Evolutionary conservation across 1,284 basidiomycete species (phyloP).

Genomic region (Schizophyllum commune): DNA sequence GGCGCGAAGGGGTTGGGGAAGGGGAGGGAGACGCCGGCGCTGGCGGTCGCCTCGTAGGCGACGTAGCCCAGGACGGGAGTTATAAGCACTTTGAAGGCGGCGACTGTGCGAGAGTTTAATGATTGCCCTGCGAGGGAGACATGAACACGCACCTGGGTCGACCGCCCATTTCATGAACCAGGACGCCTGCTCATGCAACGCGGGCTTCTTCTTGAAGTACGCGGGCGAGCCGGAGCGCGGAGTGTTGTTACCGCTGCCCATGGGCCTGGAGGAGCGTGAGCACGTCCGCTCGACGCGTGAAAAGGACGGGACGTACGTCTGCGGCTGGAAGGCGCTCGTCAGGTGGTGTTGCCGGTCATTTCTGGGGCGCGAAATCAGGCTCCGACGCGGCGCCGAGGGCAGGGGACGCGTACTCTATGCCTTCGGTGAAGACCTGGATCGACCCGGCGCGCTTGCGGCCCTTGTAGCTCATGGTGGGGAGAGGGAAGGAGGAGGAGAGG

Average conservation of each 20-base stretch:
- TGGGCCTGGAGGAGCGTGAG: constrained; percentile 27
- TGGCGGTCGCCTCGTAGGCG: constrained; percentile 48
- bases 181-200: constrained; percentile 10
- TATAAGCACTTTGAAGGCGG: constrained; percentile 67
- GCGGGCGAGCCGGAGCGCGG: constrained; percentile 20
- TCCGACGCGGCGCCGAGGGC: background rate
- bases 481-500: background rate
- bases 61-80: constrained; percentile 66
- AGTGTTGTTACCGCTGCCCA: constrained; percentile 31
- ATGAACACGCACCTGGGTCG: constrained; percentile 50
- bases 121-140: background rate
- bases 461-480: constrained; percentile 7
- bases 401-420: constrained; percentile 26
- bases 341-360: constrained; percentile 51
- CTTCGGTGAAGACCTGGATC: constrained; percentile 13
- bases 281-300: constrained; percentile 4
- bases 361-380: constrained; percentile 19
- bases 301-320: constrained; percentile 39
- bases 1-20: constrained; percentile 69
- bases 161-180: constrained; percentile 57
- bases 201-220: background rate
- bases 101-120: constrained; percentile 31
- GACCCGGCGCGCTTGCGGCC: constrained; percentile 13
- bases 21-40: background rate
- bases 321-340: constrained; percentile 49